These are phyloP conservation scores for Ustilago shanxiensis DNA, from an alignment of 1,284 basidiomycete species.

Conservation along the genomic window DNA sequence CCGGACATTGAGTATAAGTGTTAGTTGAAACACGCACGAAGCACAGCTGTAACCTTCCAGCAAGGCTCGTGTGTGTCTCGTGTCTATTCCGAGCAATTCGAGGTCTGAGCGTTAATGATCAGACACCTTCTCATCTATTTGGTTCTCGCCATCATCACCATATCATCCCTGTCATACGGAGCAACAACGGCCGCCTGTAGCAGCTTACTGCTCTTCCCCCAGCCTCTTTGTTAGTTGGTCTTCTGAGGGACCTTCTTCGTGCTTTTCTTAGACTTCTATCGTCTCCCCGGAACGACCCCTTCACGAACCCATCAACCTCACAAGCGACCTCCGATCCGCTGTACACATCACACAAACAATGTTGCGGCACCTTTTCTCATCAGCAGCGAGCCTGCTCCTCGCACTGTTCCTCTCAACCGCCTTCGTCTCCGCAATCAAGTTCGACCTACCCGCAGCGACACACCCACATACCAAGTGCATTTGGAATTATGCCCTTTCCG, in stretches of 20 bases:
- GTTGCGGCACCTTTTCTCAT: background rate
- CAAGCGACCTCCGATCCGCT: background rate
- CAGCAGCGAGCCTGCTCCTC: conserved; percentile 19
- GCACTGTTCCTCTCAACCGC: conserved; percentile 13
- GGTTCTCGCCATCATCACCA: no score
- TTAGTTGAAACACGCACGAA: conserved; percentile 34
- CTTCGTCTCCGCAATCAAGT: conserved; percentile 59
- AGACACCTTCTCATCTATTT: no score
- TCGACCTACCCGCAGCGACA: conserved; percentile 56
- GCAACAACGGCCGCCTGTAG: background rate
- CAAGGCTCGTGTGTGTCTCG: conserved; percentile 18
- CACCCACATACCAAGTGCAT: conserved; percentile 63
- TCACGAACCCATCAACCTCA: background rate
- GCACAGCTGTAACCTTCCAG: conserved; percentile 30
- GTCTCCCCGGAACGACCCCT: background rate
- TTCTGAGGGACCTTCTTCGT: background rate
- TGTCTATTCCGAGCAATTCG: background rate
- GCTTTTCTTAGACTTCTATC: background rate
- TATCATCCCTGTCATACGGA: background rate
- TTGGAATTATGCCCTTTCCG: conserved; percentile 69
- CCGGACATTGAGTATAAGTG: no score
- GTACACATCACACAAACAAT: background rate
- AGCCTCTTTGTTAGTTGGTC: background rate
- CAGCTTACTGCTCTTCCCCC: background rate
- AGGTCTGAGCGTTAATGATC: background rate